phyloP scores from a whole-genome alignment of 23 red algal species.

The Cyanidium caldarium region DNA sequence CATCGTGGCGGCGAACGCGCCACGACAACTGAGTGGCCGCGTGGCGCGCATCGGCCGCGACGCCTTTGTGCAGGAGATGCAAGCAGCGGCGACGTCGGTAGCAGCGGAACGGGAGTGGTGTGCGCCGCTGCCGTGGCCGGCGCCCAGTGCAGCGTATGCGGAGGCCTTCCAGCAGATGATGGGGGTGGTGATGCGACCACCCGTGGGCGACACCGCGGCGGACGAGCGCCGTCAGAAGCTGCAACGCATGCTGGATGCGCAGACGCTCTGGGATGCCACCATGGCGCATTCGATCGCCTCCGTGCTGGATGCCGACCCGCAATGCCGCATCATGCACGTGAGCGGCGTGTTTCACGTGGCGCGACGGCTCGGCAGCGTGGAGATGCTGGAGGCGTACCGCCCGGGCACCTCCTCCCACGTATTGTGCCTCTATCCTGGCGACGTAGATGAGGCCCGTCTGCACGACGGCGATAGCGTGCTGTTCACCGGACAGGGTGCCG shows the following conservation, averaged over 20 bases:
- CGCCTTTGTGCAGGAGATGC: not conserved
- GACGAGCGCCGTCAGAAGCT: not conserved
- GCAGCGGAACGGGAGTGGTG: not conserved
- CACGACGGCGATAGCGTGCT: too few species aligned
- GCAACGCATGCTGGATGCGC: conserved; percentile 1
- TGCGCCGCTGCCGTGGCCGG: conserved; percentile 9
- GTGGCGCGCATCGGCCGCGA: not conserved
- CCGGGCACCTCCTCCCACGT: too few species aligned
- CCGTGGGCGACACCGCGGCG: not conserved
- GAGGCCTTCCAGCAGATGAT: conserved; percentile 5
- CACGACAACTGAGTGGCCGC: not conserved
- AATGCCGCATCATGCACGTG: not conserved
- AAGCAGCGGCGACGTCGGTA: not conserved
- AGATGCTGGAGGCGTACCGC: not conserved
- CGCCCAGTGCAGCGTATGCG: not conserved
- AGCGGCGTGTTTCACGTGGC: conserved; percentile 17
- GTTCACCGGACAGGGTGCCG: too few species aligned
- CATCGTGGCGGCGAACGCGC: conserved; percentile 12
- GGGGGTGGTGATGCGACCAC: not conserved
- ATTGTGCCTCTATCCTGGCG: too few species aligned
- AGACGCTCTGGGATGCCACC: conserved; percentile 19
- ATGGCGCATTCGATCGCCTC: conserved; percentile 10
- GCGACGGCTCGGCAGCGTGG: conserved; percentile 4
- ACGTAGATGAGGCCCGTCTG: too few species aligned
- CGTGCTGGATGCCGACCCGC: not conserved